Percentiles rank a stretch among this genome's conserved stretches.
Conservation (phyloP, 768 basidiomycete species). For the Boletus bicolor region DNA sequence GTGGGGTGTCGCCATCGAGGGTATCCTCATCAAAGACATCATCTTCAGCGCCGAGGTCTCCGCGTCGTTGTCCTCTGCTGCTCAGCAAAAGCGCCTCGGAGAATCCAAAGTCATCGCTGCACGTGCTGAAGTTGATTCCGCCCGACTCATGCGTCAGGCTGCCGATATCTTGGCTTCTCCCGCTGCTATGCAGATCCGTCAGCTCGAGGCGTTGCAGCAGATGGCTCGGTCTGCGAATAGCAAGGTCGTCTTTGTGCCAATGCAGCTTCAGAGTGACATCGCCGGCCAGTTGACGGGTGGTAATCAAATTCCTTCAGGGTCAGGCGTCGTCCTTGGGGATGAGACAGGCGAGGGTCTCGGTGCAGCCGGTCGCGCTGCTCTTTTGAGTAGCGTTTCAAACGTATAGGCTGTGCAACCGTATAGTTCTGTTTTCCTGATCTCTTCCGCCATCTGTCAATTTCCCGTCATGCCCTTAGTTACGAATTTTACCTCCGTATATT, state of each 20-base stretch:
- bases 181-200: conserved; percentile 97
- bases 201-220: conserved; percentile 91
- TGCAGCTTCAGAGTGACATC: conserved; percentile 82
- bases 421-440: neutral
- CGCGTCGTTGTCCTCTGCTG: conserved; percentile 88
- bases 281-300: conserved; percentile 41
- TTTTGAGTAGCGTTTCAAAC: conserved; percentile 24
- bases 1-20: conserved; percentile 97
- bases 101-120: conserved; percentile 97
- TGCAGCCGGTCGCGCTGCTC: conserved; percentile 23
- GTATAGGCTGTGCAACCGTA: conserved; percentile 14
- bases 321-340: conserved; percentile 18
- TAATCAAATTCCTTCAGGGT: conserved; percentile 24
- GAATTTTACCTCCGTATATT: neutral
- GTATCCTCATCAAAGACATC: conserved; percentile 93
- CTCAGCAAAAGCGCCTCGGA: conserved; percentile 95
- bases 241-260: conserved; percentile 94
- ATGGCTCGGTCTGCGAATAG: conserved; percentile 88
- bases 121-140: conserved; percentile 92
- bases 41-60: conserved; percentile 90
- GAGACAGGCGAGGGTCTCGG: conserved; percentile 26
- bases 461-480: neutral
- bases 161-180: conserved; percentile 93
- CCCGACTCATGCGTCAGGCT: conserved; percentile 94
- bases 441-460: neutral